Base-by-base conservation (phyloP, 2,329 filamentous ascomycete genomes). In the Cladorrhinum sp. region DNA sequence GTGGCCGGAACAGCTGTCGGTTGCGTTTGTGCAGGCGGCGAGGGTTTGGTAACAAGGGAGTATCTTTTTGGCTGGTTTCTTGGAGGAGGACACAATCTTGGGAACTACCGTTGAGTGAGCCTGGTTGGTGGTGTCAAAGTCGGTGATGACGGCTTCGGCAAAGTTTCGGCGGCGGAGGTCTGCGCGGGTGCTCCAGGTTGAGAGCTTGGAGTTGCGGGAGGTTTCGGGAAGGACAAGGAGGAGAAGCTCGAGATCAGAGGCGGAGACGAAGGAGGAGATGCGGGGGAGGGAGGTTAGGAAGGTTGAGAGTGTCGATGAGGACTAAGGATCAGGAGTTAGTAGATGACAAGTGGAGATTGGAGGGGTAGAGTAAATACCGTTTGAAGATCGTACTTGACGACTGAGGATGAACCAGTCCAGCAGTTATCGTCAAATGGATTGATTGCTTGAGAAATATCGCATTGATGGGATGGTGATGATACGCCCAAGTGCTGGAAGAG, bases 1-100 rank as follows among this genome's bases (percentile, higher is more conserved):
- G 74, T 95, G 92, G 58, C 89, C 86, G 14, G 89, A 91, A 82
- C 95, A 99, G 72, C 86, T 86, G 68, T 86, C 83, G 2, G 95
- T 99, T 46, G 78, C 79, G 60, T 81, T 80, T 55, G 82, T 77
- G 77, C 94, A 98, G 60, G 82, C 79, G 46, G 87, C 85, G 67
- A 86, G 76, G 1, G 87, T 87, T 57, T 80, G 73, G 80, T 96
- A 94, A 82, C 94, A 98, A 51, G 85, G 76, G 6, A 90, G 88
- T 52, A 93, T 80, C 65, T 69, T 73, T 56, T 69, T 61, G 57
- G 75, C 70, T 58, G 33, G 33, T 3, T 12, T 16, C 33, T 76
- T 72, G 53, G 64, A 55, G 48, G 65, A 57, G 18, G 67, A 56
- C 2, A 59, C 52, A 18, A 64, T 58, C n/a, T 52, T 20, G 21